Percentiles rank a stretch among this genome's conserved stretches.
These are phyloP conservation scores for Gentiana dahurica DNA, from an alignment of 257 asterid genomes.

Conservation along the genomic window DNA sequence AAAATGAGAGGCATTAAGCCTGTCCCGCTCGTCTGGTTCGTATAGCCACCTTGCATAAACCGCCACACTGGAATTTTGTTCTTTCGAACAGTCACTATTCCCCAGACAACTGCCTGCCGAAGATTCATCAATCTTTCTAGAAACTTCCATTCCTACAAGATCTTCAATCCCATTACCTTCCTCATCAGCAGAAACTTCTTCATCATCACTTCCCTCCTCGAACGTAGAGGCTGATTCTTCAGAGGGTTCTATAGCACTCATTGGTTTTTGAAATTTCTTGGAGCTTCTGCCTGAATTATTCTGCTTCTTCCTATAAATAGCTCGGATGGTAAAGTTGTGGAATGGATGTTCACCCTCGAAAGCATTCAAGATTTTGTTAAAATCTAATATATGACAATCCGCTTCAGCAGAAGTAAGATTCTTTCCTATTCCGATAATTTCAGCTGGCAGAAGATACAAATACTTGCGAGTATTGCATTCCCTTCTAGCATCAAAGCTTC, in stretches of 20 bases:
- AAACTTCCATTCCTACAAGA: conserved; percentile 20
- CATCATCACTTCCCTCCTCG: conserved; percentile 32
- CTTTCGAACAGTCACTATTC: conserved; percentile 19
- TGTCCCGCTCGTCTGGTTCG: conserved; percentile 78
- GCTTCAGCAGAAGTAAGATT: conserved; percentile 45
- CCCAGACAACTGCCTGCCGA: conserved; percentile 12
- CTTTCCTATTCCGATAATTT: conserved; percentile 63
- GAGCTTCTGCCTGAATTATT: conserved; percentile 19
- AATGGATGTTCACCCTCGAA: conserved; percentile 98
- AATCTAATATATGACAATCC: conserved; percentile 52
- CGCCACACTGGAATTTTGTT: conserved; percentile 19
- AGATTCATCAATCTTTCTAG: conserved; percentile 14
- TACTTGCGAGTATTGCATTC: conserved; percentile 82
- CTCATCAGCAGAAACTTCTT: conserved; percentile 25
- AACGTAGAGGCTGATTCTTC: conserved; percentile 25
- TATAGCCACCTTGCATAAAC: conserved; percentile 73
- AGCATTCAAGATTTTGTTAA: conserved; percentile 50
- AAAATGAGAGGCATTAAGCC: conserved; percentile 70
- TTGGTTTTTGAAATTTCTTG: conserved; percentile 14
- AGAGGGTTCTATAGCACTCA: conserved; percentile 16
- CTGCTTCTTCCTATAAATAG: conserved; percentile 78
- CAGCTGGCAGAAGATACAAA: conserved; percentile 86
- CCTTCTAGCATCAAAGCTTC: conserved; percentile 87
- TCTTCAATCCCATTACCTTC: conserved; percentile 39
- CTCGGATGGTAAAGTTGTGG: conserved; percentile 80